phyloP scores from a whole-genome alignment of 768 basidiomycete species.

The Leccinum variicolor region DNA sequence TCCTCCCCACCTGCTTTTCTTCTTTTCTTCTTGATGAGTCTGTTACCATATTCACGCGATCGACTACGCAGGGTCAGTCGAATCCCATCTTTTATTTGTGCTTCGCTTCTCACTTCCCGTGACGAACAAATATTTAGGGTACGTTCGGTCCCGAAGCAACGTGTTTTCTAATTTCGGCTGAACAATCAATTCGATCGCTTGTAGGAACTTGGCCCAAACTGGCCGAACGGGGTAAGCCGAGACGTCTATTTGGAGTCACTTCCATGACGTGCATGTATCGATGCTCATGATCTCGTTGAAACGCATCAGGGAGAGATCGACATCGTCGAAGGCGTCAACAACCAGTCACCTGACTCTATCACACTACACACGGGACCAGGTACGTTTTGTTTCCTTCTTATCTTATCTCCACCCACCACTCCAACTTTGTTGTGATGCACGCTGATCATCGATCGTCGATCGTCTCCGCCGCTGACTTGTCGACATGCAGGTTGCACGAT shows the following conservation, averaged over 20 bases:
- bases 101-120: background rate
- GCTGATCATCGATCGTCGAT: background rate
- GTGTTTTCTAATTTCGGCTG: background rate
- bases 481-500: conserved; percentile 30
- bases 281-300: background rate
- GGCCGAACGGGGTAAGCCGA: conserved; percentile 23
- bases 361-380: conserved; percentile 30
- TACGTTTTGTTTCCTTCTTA: conserved; percentile 3
- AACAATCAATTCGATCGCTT: background rate
- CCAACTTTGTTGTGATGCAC: background rate
- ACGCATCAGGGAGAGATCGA: conserved; percentile 30
- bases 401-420: background rate
- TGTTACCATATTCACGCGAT: background rate
- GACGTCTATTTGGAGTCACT: background rate
- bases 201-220: conserved; percentile 27
- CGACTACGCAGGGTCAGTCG: conserved; percentile 15
- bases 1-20: background rate
- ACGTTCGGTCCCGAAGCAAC: background rate
- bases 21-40: background rate
- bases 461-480: background rate
- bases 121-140: conserved; percentile 17
- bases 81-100: background rate
- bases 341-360: conserved; percentile 22
- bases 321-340: conserved; percentile 35
- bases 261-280: background rate